Evolutionary conservation across 192 early-diverging fungal species (phyloP), one percentile per base, ranked within the genome.

Genomic region (Backusella westeae): DNA sequence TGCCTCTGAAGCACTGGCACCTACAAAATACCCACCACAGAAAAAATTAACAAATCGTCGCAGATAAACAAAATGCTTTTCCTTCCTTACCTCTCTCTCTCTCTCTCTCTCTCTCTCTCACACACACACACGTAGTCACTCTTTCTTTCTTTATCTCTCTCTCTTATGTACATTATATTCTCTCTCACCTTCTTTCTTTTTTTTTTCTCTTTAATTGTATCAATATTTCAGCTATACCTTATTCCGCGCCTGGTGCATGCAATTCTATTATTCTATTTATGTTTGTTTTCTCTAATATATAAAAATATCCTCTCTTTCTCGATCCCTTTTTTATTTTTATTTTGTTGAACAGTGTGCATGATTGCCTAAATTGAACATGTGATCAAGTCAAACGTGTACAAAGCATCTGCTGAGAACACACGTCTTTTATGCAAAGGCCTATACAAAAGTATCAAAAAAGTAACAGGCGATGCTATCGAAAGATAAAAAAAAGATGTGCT

Each of bases 21-120:
- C 41, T 17, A 71, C 70, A 23, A 71, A 71, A 71, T 71, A 71
- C 70, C 70, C 70, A 14, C 70, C 70, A 42, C 70, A 71, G 39
- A 71, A 71, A 32, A 71, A 44, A 71, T 19, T 71, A 17, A 44
- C 70, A 32, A 44, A 71, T 49, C 41, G 39, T 17, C 41, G 70
- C 23, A 46, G 70, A 71, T 41, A 44, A 71, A 39, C 32, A 29
- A 44, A n/a, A 67, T 23, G 36, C 21, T n/a, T 32, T 4, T 35
- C 36, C 3, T 34, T 34, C 17, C 3, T 29, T 65, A 32, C 32
- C n/a, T 21, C n/a, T 29, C 26, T 34, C 32, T 67, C 14, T 67
- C 32, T 65, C 8, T 65, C 26, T 66, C 15, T 65, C 29, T 67
- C 19, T 67, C n/a, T n/a, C n/a, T n/a, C n/a, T n/a, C n/a, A n/a